Base-by-base conservation (phyloP, 257 asterid species). In the Ajuga chamaepitys region DNA sequence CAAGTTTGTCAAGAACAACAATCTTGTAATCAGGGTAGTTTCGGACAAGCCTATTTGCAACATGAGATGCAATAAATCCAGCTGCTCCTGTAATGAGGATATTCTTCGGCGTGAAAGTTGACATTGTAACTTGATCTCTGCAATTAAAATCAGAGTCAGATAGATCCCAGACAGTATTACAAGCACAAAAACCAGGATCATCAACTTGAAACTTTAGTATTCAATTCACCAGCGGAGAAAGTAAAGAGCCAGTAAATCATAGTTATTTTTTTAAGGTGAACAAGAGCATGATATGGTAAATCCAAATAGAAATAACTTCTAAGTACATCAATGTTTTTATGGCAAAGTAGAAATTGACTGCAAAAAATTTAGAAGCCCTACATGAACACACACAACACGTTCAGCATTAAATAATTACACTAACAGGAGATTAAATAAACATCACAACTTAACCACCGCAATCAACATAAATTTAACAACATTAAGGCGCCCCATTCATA, bases 71-170 rank as follows among this genome's bases (percentile, higher is more conserved):
- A 26, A 86, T 83, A 74, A 86, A 86, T 32, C 94, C 94, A 1
- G 94, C 94, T 37, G 94, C 94, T 38, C 94, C 94, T 9, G 94
- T 86, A 48, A 86, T 83, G 54, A 86, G 89, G 76, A 86, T 86
- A 28, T 83, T 86, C 71, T 81, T 79, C 16, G 94, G 94, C 9
- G 63, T 69, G 71, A 75, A 86, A 0, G 76, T 41, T 64, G 82
- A 52, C 86, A 78, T 78, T 21, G n/a, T n/a, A n/a, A n/a, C n/a
- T n/a, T n/a, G n/a, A n/a, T n/a, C n/a, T n/a, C 81, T 81, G 78
- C 75, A 67, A 42, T 30, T 8, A 10, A 52, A 26, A 53, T 20
- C 3, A 58, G 5, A 10, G 50, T 61, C 55, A 41, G 13, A 47
- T 1, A 21, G 0, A 46, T 21, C 62, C 21, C 22, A 22, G 16